Evolutionary conservation across 805 yeast species (phyloP), one percentile per base, ranked within the genome.

Genomic region (Kodamaea leandrae): DNA sequence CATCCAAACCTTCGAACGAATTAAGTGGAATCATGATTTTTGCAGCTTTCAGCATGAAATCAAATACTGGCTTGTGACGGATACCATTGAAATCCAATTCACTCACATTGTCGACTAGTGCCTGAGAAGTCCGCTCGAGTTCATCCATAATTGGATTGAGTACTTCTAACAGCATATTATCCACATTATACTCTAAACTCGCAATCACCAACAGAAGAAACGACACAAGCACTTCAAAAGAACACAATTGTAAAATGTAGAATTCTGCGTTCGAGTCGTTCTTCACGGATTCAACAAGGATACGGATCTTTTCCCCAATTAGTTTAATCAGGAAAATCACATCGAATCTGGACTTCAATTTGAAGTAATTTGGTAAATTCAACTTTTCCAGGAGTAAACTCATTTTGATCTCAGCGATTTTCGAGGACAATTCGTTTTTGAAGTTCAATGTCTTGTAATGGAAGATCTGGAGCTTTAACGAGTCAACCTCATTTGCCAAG

Each of bases 391-490:
- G 42, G 4, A 42, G 27, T 23, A 40, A 29, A 3, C n/a, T 21
- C 10, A 51, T 21, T 27, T 45, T 46, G 9, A 47, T n/a, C 21
- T 45, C 44, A 10, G 50, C 44, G 20, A 52, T 28, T 16, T 38
- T 42, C 9, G 49, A 36, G 5, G 42, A 21, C 20, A 54, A 21
- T 9, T 43, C 39, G 26, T 45, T 46, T 12, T 46, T 38, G 17
- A 37, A 41, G 16, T 44, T 43, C 6, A 38, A 14, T 4, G 46
- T 15, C n/a, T 41, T 40, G 30, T 36, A 27, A 23, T 47, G 45
- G 14, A 44, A 46, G 15, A 55, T n/a, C 25, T 55, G 49, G 18
- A 53, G 47, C 25, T 44, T 37, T 17, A 53, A 37, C 2, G 48
- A 38, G 30, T 53, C 57, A 4, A 55, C 36, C 23, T 52, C 42